Base-by-base conservation (phyloP, 139 green algal species). In the Haematococcus lacustris region DNA sequence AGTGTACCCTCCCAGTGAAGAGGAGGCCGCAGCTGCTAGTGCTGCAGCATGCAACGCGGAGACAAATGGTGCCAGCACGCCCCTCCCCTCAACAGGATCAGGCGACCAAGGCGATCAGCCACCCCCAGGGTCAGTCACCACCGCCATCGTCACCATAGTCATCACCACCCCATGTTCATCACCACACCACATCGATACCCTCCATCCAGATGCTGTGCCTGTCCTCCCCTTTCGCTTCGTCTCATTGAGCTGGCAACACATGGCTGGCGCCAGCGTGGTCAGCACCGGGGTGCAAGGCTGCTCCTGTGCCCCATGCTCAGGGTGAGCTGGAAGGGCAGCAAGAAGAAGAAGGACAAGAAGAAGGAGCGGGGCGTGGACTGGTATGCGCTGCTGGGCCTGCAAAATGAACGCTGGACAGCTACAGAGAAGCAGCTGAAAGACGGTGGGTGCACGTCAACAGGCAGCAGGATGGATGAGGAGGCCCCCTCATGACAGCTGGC, bases 341-440 rank as follows among this genome's bases (percentile, higher is more conserved):
- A 89, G 70, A 90, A 93, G 72, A 89, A 86, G 74, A 84, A 85
- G 53, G 34, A 75, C 43, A 76, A 81, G 61, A 71, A 83, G 34
- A 85, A 84, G 40, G 80, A 80, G 62, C 79, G 88, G 9, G 71
- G 66, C 9, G 35, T 71, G 28, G 92, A 97, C 78, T 74, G 89
- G 35, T 97, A 97, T 71, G 81, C 71, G 32, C 79, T 96, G 66
- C 80, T 97, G 71, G 92, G 92, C 9, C 79, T 97, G 70, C 63
- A 88, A 63, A 84, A 92, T 40, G 86, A 93, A 77, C 82, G 92
- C 13, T 97, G 87, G 86, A 96, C 83, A 38, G 92, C 92, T 68
- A 95, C 71, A 3, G 86, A 91, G 25, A 73, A 71, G 5, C 79
- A 94, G 80, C 91, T 97, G 62, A 92, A 91, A 71, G 67, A 83